Evolutionary conservation across 164 flowering plant species (phyloP).

Genomic region (Chimonanthus praecox): DNA sequence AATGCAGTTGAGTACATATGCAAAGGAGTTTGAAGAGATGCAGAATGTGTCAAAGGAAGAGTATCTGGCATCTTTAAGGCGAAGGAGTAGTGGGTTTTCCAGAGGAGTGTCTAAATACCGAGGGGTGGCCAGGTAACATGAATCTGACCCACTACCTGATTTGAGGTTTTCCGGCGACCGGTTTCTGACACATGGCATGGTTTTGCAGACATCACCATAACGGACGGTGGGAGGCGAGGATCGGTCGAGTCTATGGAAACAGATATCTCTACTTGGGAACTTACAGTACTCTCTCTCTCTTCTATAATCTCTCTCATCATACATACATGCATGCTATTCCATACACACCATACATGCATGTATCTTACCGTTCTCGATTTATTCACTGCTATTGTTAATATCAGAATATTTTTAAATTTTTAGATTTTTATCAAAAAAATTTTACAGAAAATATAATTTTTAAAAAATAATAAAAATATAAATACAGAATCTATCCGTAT

Average conservation of each 20-base stretch:
- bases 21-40: constrained; percentile 69
- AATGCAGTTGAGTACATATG: constrained; percentile 52
- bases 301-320: neutral
- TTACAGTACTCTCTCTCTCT: constrained; percentile 23
- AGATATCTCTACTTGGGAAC: constrained; percentile 52
- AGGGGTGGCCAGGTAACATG: constrained; percentile 80
- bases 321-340: neutral
- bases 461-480: too few relatives aligned
- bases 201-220: constrained; percentile 48
- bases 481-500: neutral
- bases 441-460: too few relatives aligned
- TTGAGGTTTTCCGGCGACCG: constrained; percentile 2
- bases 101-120: constrained; percentile 96
- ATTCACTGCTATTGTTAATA: too few relatives aligned
- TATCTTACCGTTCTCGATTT: too few relatives aligned
- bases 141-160: neutral
- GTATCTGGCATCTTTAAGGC: constrained; percentile 59
- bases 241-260: constrained; percentile 50
- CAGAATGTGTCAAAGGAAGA: constrained; percentile 58
- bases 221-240: constrained; percentile 58
- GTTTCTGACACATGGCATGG: constrained; percentile 8
- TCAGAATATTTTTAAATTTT: too few relatives aligned
- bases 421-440: too few relatives aligned
- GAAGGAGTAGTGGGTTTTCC: constrained; percentile 87
- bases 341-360: neutral